Evolutionary conservation across 2,329 filamentous ascomycete species (phyloP).

Genomic region (Sclerotinia spermophila): DNA sequence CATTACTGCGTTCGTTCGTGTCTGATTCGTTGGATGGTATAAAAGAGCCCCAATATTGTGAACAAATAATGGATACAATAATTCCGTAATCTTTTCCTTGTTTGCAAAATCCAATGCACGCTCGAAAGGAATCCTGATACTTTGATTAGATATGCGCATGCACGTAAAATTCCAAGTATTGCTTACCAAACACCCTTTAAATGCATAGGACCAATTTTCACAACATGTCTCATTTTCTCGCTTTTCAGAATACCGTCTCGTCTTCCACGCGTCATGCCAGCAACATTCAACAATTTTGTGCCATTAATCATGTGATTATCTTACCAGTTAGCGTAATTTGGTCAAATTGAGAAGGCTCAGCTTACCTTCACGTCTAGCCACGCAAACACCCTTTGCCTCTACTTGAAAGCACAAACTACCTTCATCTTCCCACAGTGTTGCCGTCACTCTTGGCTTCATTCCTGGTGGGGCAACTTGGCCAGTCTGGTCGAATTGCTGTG

Average conservation of each 20-base stretch:
- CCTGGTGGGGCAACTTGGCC: constrained; percentile 88
- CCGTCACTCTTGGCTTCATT: constrained; percentile 94
- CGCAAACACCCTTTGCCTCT: constrained; percentile 92
- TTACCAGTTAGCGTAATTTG: constrained; percentile 38
- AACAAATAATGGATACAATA: constrained; percentile 92
- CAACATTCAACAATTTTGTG: constrained; percentile 93
- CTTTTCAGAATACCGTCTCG: constrained; percentile 96
- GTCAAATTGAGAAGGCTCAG: constrained; percentile 19
- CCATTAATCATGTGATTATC: constrained; percentile 99
- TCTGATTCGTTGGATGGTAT: constrained; percentile 90
- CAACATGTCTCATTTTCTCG: constrained; percentile 93
- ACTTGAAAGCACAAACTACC: constrained; percentile 97
- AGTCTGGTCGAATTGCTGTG: constrained; percentile 69
- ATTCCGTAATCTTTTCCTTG: constrained; percentile 98
- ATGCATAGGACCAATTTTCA: constrained; percentile 99
- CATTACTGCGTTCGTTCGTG: constrained; percentile 79
- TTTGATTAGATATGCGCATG: constrained; percentile 23
- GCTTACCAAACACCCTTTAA: constrained; percentile 93
- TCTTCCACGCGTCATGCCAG: constrained; percentile 94
- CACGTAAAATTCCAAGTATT: neutral
- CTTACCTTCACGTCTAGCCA: constrained; percentile 85
- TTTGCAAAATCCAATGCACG: constrained; percentile 98
- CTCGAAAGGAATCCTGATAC: constrained; percentile 87
- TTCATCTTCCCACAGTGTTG: constrained; percentile 97
- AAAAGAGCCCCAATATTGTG: constrained; percentile 93